phyloP scores from a whole-genome alignment of 1,139 yeast species.

The Lodderomyces jiufengensis region DNA sequence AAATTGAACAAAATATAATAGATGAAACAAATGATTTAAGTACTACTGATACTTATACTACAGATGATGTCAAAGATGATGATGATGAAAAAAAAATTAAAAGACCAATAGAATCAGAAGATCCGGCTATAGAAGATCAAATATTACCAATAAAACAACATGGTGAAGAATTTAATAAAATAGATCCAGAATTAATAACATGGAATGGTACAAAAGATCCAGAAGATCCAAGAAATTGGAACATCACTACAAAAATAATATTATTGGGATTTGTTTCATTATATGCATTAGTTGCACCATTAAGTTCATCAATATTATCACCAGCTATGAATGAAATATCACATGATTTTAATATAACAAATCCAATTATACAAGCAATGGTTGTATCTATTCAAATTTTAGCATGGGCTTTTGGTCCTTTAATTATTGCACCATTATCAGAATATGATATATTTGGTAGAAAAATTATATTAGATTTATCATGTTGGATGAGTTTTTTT shows the following conservation, averaged over 20 bases:
- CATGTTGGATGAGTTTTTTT: slow-evolving; percentile 33
- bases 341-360: slow-evolving; percentile 30
- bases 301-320: slow-evolving; percentile 44
- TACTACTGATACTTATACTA: slow-evolving; percentile 10
- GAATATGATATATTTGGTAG: slow-evolving; percentile 43
- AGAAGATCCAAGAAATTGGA: slow-evolving; percentile 42
- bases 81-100: slow-evolving; percentile 13
- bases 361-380: slow-evolving; percentile 31
- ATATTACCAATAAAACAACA: slow-evolving; percentile 29
- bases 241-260: slow-evolving; percentile 22
- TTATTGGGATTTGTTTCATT: slow-evolving; percentile 36
- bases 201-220: slow-evolving; percentile 39
- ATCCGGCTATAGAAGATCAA: slow-evolving; percentile 17
- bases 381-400: slow-evolving; percentile 43
- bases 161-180: slow-evolving; percentile 35
- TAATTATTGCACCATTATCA: slow-evolving; percentile 43
- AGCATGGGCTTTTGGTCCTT: slow-evolving; percentile 49
- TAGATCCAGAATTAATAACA: slow-evolving; percentile 44
- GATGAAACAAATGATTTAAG: slow-evolving; percentile 11
- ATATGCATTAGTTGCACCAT: slow-evolving; percentile 44
- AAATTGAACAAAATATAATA: slow-evolving; percentile 24
- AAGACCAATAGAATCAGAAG: slow-evolving; percentile 9
- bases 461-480: slow-evolving; percentile 35
- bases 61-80: slow-evolving; percentile 1
- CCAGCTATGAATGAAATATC: slow-evolving; percentile 40